Conservation (phyloP, 352 stramenopile genomes). For the Pythium insidiosum region DNA sequence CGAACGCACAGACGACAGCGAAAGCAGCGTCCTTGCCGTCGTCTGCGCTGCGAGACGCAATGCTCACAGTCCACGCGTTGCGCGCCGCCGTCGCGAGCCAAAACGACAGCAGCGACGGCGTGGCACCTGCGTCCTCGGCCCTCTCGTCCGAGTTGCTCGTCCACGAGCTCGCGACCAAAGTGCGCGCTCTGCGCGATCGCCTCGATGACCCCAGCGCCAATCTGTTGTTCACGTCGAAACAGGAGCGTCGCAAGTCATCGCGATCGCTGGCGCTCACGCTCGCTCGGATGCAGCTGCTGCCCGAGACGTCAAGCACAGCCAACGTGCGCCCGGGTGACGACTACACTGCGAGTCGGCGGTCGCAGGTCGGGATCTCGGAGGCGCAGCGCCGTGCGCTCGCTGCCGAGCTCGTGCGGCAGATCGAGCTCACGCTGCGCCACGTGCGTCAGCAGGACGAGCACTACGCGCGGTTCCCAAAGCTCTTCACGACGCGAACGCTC, state of each 20-base stretch:
- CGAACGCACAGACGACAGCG: background rate
- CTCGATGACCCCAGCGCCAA: conserved; percentile 15
- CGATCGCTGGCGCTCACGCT: background rate
- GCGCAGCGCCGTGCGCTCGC: background rate
- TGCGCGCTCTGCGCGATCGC: conserved; percentile 3
- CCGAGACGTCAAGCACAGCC: background rate
- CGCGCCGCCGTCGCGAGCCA: no score
- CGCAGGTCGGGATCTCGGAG: background rate
- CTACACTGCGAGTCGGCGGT: no score
- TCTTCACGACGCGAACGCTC: conserved; percentile 58
- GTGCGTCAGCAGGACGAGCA: conserved; percentile 60
- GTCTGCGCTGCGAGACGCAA: background rate
- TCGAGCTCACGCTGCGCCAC: conserved; percentile 19
- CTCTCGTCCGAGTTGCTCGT: background rate
- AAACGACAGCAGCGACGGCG: background rate
- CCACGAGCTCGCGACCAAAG: conserved; percentile 1
- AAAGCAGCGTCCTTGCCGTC: background rate
- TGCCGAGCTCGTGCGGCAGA: conserved; percentile 14
- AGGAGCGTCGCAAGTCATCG: background rate
- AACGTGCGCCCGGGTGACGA: no score
- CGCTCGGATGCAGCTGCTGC: background rate
- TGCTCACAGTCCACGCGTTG: background rate
- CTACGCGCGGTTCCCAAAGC: conserved; percentile 47
- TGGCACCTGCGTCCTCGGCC: no score
- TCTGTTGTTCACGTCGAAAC: conserved; percentile 11